A percentile compares a stretch with the other conserved stretches of the same genome.
phyloP scores from a whole-genome alignment of 305 asterid genomes.

The Fraxinus nigra region DNA sequence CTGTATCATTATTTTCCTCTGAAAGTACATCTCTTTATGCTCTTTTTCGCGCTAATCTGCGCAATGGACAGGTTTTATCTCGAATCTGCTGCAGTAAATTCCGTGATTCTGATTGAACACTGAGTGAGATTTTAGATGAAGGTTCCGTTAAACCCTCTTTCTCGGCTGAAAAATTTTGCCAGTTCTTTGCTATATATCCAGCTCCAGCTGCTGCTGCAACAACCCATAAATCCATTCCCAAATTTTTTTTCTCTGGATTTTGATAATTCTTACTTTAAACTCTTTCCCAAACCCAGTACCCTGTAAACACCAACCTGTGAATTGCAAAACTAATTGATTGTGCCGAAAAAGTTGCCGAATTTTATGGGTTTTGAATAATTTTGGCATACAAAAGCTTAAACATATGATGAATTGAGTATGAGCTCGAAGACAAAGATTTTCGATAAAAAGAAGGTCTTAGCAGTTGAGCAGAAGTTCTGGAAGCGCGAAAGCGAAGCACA shows the following conservation, averaged over 20 bases:
- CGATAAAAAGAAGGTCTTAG: background rate
- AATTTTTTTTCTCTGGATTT: background rate
- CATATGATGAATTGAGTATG: background rate
- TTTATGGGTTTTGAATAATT: background rate
- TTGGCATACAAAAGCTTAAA: background rate
- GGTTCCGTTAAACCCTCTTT: slow-evolving; percentile 28
- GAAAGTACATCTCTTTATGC: slow-evolving; percentile 15
- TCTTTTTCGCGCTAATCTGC: slow-evolving; percentile 37
- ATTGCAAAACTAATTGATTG: background rate
- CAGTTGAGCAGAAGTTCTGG: background rate
- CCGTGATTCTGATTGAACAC: slow-evolving; percentile 36
- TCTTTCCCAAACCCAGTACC: background rate
- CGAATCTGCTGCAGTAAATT: slow-evolving; percentile 60
- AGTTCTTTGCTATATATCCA: slow-evolving; percentile 61
- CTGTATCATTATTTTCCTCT: slow-evolving; percentile 19
- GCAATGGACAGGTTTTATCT: slow-evolving; percentile 58
- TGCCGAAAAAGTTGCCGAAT: background rate
- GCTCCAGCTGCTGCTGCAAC: slow-evolving; percentile 89
- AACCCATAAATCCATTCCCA: slow-evolving; percentile 70
- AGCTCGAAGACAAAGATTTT: background rate
- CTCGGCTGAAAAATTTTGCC: slow-evolving; percentile 46
- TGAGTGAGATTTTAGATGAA: slow-evolving; percentile 30
- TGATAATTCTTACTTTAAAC: background rate
- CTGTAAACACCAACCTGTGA: background rate
- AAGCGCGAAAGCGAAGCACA: background rate